phyloP scores from a whole-genome alignment of 2,329 filamentous ascomycete species.

The Clonostachys rhizophaga region DNA sequence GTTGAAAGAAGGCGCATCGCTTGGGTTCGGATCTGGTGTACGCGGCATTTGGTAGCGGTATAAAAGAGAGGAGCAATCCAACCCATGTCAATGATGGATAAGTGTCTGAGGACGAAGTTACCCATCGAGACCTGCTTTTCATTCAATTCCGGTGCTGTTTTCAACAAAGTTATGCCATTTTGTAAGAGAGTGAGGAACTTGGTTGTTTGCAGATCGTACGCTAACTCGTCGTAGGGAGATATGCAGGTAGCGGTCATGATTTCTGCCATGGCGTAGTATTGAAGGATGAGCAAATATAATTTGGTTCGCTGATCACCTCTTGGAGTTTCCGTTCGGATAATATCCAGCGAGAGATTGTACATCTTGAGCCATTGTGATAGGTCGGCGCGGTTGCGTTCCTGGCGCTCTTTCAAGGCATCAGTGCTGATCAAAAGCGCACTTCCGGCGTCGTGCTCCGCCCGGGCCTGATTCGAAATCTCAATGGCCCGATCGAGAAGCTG shows the following conservation, averaged over 20 bases:
- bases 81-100: constrained; percentile 32
- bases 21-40: constrained; percentile 28
- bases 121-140: neutral
- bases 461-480: too few relatives aligned
- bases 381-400: too few relatives aligned
- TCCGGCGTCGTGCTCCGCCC: too few relatives aligned
- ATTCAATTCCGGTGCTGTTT: neutral
- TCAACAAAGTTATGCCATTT: constrained; percentile 11
- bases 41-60: constrained; percentile 39
- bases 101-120: neutral
- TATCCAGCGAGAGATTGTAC: too few relatives aligned
- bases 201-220: constrained; percentile 26
- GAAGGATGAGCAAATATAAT: constrained; percentile 16
- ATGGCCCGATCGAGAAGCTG: too few relatives aligned
- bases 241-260: constrained; percentile 34
- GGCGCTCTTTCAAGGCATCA: too few relatives aligned
- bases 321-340: too few relatives aligned
- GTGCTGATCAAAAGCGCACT: too few relatives aligned
- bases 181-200: constrained; percentile 20
- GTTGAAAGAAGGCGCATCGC: constrained; percentile 24
- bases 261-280: constrained; percentile 33
- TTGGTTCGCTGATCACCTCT: too few relatives aligned
- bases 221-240: constrained; percentile 17
- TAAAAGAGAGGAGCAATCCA: constrained; percentile 40
- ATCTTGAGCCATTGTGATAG: too few relatives aligned